Evolutionary conservation across 1,139 yeast genomes (phyloP), one percentile per base, ranked within the genome.

Genomic region (Hemisphaericaspora xylanilytica): DNA sequence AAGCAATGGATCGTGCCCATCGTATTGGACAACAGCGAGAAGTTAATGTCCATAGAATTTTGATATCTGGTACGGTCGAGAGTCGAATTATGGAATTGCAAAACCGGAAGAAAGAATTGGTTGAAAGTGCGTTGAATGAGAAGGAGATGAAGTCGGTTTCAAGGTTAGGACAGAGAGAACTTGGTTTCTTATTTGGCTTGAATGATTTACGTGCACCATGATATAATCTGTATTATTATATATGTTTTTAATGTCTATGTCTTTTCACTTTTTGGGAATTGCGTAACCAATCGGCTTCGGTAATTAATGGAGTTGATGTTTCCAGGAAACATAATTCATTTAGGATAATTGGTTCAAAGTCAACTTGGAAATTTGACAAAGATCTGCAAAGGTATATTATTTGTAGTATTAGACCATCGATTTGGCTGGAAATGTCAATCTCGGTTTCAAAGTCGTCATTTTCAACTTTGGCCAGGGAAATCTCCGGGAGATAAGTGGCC

Each of bases 1-100:
- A 90, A 63, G 97, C 97, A 0, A 88, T 86, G 76, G 97, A 88
- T 59, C 78, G 98, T 49, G 95, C 94, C 5, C 92, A 92, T 63
- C 77, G 98, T 59, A 86, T 90, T 49, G 96, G 97, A 5, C 98
- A 90, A 62, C 75, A 76, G 25, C 70, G 78, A 41, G 81, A 81
- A 32, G 97, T 90, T 11, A 67, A 61, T 47, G 87, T 90, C 17
- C 83, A 89, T 59, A 72, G 88, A 48, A 63, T 90, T 15, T 73
- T 85, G 52, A 75, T 84, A 36, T 58, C 67, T 28, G 73, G 75
- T 30, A 81, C 95, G 0, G 88, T 90, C 10, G 98, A 90, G 56
- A 94, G 86, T 57, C 77, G 97, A 54, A 89, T 90, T 43, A 71
- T 85, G 65, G 79, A 73, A 37, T 68, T 90, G 41, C 97, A 90